Evolutionary conservation across 495 filamentous ascomycete genomes (phyloP), one percentile per base, ranked within the genome.

Genomic region (Lasiosphaeria miniovina): DNA sequence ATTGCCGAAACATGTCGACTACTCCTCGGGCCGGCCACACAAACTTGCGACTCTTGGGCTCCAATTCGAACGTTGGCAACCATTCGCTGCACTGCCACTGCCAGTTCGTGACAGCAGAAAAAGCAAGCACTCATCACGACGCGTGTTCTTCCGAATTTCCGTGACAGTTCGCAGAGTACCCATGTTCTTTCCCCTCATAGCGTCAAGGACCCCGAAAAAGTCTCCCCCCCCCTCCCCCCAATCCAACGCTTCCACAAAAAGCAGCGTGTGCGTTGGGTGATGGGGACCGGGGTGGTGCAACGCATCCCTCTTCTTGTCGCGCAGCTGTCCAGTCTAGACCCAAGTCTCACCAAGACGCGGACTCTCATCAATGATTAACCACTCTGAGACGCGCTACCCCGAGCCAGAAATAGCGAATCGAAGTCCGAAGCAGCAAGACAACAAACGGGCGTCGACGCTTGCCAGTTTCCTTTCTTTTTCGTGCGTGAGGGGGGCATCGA

Each of bases 391-490:
- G 49, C 49, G 49, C 32, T 51, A 24, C 49, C 49, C 17, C 40
- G n/a, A 35, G 9, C 46, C 6, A 51, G 17, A n/a, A 24, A 51
- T 17, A 51, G 49, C 49, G 49, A 51, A 51, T 51, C 12, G 17
- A 51, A 51, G 49, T 2, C 32, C 2, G 5, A 51, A 35, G 49
- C 49, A 32, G 49, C 49, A 51, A 51, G 33, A 51, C 49, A 51
- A 51, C 24, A 24, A 24, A 24, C 17, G n/a, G 17, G 49, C 49
- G 32, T 24, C 11, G 32, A 46, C 4, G 43, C 32, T 17, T 35
- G 46, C 10, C 46, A 8, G 34, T 6, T 43, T 58, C 55, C 60
- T 54, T 36, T 55, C n/a, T 62, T 54, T 46, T 12, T 14, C 49
- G 8, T 17, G 57, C 57, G 61, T 24, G 40, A 49, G 24, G 17